A percentile compares a stretch with the other conserved stretches of the same genome.
Conservation (phyloP, 2,329 filamentous ascomycete species). For the Colletotrichum echinochloae region DNA sequence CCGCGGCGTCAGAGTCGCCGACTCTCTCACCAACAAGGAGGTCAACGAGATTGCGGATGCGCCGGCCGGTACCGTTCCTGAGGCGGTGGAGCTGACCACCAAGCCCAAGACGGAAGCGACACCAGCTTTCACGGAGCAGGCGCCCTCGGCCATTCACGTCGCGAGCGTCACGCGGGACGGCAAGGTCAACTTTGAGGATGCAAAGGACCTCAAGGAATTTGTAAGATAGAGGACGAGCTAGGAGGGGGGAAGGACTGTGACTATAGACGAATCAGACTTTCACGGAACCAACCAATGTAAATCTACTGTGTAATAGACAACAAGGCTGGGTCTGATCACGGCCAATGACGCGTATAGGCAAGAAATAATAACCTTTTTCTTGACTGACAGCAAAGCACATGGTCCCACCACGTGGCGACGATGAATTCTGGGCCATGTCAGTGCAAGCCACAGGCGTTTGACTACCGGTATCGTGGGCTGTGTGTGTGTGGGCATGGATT, state of each 20-base stretch:
- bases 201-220: slow-evolving; percentile 69
- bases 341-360: neutral
- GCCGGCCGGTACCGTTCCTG: slow-evolving; percentile 76
- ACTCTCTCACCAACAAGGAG: slow-evolving; percentile 81
- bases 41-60: slow-evolving; percentile 91
- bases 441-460: neutral
- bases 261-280: slow-evolving; percentile 16
- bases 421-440: neutral
- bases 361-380: too few species aligned
- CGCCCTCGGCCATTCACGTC: slow-evolving; percentile 63
- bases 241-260: neutral
- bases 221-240: slow-evolving; percentile 51
- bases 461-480: neutral
- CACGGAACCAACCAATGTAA: slow-evolving; percentile 28
- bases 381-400: neutral
- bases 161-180: slow-evolving; percentile 70
- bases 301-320: slow-evolving; percentile 40
- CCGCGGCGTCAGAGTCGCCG: slow-evolving; percentile 81
- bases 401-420: slow-evolving; percentile 15
- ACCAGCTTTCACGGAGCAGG: slow-evolving; percentile 48
- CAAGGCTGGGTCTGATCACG: neutral
- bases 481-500: too few species aligned
- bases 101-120: slow-evolving; percentile 52
- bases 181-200: slow-evolving; percentile 74
- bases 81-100: slow-evolving; percentile 64